A percentile compares a stretch with the other conserved stretches of the same genome.
phyloP scores from a whole-genome alignment of 192 early-diverging fungal species.

The Mortierella alpina region DNA sequence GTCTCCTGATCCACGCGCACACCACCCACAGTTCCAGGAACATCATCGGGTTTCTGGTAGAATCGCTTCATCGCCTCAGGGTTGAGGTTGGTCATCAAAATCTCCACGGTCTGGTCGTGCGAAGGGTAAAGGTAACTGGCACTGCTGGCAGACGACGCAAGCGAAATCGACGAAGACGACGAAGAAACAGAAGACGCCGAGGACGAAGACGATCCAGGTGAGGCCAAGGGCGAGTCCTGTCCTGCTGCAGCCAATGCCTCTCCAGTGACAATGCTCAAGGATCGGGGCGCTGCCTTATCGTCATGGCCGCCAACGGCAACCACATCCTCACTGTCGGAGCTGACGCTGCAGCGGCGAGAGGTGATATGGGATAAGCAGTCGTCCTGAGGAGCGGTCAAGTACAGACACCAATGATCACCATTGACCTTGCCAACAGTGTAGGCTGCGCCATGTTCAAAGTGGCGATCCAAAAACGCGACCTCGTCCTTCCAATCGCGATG shows the following conservation, averaged over 20 bases:
- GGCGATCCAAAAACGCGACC: slow-evolving; percentile 76
- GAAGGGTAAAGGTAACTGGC: slow-evolving; percentile 49
- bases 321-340: slow-evolving; percentile 28
- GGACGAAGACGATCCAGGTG: slow-evolving; percentile 10
- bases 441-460: slow-evolving; percentile 78
- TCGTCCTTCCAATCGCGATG: slow-evolving; percentile 95
- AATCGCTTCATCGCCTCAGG: slow-evolving; percentile 83
- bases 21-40: slow-evolving; percentile 71
- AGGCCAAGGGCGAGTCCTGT: slow-evolving; percentile 22
- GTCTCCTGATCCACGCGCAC: slow-evolving; percentile 77
- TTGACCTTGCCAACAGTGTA: slow-evolving; percentile 96
- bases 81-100: slow-evolving; percentile 94
- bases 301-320: slow-evolving; percentile 33
- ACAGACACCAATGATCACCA: slow-evolving; percentile 97
- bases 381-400: slow-evolving; percentile 79
- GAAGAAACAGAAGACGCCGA: slow-evolving; percentile 32
- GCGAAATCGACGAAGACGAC: slow-evolving; percentile 52
- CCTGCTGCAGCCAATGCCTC: slow-evolving; percentile 1
- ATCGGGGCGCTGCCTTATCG: neutral
- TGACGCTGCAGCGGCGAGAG: slow-evolving; percentile 46
- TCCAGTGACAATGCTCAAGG: slow-evolving; percentile 38
- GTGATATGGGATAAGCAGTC: slow-evolving; percentile 55
- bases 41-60: slow-evolving; percentile 72
- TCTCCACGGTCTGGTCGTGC: slow-evolving; percentile 94
- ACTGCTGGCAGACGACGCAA: slow-evolving; percentile 42